Evolutionary conservation across 1,284 basidiomycete species (phyloP).

Genomic region (Trichosporon sp.): DNA sequence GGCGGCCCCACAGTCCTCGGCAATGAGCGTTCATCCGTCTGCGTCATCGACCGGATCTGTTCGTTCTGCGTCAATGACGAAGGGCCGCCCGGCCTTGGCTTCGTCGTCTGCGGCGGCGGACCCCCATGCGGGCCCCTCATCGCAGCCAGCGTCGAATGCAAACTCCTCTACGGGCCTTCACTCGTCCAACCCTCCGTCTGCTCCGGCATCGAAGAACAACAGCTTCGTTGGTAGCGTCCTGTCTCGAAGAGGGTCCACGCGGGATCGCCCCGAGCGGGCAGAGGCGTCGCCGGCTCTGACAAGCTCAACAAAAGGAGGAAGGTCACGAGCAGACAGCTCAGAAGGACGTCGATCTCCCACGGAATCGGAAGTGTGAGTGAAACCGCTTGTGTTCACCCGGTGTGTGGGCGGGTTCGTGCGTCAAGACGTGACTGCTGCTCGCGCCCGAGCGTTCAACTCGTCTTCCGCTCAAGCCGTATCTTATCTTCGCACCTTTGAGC

Average conservation of each 20-base stretch:
- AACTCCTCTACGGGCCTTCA: not conserved
- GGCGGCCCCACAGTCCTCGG: not conserved
- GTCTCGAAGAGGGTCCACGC: slow-evolving; percentile 21
- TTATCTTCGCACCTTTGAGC: not conserved
- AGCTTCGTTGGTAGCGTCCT: slow-evolving; percentile 20
- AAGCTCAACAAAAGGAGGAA: not conserved
- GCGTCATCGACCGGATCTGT: not conserved
- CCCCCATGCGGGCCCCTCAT: not conserved
- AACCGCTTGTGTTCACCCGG: not conserved
- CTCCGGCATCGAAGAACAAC: slow-evolving; percentile 19
- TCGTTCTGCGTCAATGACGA: not conserved
- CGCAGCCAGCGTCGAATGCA: not conserved
- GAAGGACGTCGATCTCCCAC: slow-evolving; percentile 1
- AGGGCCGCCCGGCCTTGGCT: not conserved
- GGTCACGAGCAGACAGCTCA: slow-evolving; percentile 6
- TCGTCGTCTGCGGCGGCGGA: not conserved
- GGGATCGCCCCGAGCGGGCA: slow-evolving; percentile 5
- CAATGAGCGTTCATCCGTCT: not conserved
- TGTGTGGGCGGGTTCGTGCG: not conserved
- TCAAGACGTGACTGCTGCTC: not conserved
- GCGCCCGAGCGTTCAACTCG: not conserved
- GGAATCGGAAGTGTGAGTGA: slow-evolving; percentile 33
- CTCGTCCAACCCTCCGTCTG: slow-evolving; percentile 13
- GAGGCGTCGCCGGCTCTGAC: not conserved
- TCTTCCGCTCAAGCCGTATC: not conserved